Evolutionary conservation across 2,329 filamentous ascomycete species (phyloP), one percentile per base, ranked within the genome.

Genomic region (Exophiala oligosperma): DNA sequence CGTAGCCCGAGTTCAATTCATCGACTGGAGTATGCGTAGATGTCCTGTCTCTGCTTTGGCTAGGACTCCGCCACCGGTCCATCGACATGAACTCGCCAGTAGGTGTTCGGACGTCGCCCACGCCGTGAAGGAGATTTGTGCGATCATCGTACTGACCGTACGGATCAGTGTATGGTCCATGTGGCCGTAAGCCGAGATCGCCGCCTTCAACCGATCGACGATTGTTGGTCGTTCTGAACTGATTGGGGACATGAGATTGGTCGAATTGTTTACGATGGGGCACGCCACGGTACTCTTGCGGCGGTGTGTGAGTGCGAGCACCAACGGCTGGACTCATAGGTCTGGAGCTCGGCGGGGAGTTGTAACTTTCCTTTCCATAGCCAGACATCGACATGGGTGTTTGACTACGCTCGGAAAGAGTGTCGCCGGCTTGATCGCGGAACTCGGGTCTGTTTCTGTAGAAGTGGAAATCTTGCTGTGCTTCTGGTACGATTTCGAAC

Each of bases 371-470:
- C 76, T 57, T 78, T 35, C 32, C 32, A 9, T 35, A 35, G 24
- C 28, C 53, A n/a, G 54, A 53, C 12, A 57, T 61, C 14, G 52
- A 53, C 9, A 56, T 44, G 5, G 61, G 61, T 6, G 61, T 63
- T 9, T 55, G 52, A 35, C 51, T 56, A 52, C 61, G 52, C 4
- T 53, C 50, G 9, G 59, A 56, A 21, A 59, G 77, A 56, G 79
- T 74, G 23, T 89, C 89, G 4, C 89, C 92, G n/a, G 91, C 91
- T 54, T 94, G 90, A 9, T 92, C 88, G 1, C 86, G 86, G 74
- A 97, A 97, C 66, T 97, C 93, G 1, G 90, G 84, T 1, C 91
- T 83, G 72, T 96, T 88, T 74, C 96, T 97, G 80, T 87, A 97
- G 75, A 91, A 93, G 60, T 91, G 87, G 70, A 95, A 96, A 71